Conservation (phyloP, 2,329 filamentous ascomycete genomes). For the Hortaea sp. region DNA sequence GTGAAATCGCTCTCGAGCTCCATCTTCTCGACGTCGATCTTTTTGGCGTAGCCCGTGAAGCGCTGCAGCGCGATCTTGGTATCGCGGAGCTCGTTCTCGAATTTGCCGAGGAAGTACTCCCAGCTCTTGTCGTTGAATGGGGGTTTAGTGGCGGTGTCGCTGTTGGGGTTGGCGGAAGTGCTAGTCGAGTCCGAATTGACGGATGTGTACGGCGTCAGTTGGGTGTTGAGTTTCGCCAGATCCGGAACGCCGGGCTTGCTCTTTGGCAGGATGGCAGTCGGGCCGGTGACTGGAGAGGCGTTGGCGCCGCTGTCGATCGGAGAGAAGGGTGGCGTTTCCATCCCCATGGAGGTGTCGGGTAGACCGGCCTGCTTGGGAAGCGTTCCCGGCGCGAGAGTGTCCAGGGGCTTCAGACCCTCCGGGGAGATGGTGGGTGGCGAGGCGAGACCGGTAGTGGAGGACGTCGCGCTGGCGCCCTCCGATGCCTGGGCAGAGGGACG, state of each 20-base stretch:
- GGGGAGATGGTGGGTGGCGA: not conserved
- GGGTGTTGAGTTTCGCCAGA: not conserved
- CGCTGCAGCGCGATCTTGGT: slow-evolving; percentile 30
- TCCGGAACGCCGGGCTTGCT: slow-evolving; percentile 1
- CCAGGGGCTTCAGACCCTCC: slow-evolving; percentile 4
- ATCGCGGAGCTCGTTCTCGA: slow-evolving; percentile 23
- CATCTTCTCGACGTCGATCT: slow-evolving; percentile 16
- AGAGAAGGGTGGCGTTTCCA: slow-evolving; percentile 25
- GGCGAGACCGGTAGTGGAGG: not conserved
- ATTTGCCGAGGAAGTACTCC: slow-evolving; percentile 20
- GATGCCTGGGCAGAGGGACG: not conserved
- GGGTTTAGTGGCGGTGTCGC: not conserved
- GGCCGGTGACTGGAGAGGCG: slow-evolving; percentile 10
- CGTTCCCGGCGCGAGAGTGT: slow-evolving; percentile 5
- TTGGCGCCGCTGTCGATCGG: slow-evolving; percentile 16
- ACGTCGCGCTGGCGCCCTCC: not conserved
- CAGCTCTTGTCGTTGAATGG: slow-evolving; percentile 21
- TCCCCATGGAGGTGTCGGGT: slow-evolving; percentile 8
- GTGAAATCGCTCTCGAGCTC: slow-evolving; percentile 10
- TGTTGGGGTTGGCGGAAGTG: not conserved
- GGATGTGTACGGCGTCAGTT: not conserved
- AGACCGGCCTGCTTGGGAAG: not conserved
- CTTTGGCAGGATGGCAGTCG: not conserved
- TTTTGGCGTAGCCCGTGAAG: slow-evolving; percentile 29
- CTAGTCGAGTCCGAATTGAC: not conserved